These are phyloP conservation scores for Odontarrhena argentea DNA, from an alignment of 345 rosid genomes.

Conservation along the genomic window DNA sequence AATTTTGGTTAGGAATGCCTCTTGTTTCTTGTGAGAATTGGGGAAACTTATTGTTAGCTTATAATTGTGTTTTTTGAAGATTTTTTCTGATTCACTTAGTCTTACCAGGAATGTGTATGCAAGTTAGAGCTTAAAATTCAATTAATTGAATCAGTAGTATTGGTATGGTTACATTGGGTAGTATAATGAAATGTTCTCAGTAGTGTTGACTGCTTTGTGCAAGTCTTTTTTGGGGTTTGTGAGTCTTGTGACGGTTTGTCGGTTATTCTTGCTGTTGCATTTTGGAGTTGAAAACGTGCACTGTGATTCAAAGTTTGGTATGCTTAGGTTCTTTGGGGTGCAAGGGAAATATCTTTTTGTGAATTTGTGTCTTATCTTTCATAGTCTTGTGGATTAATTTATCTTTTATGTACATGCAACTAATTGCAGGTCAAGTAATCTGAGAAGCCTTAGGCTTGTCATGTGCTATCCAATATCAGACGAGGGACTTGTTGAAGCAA, in stretches of 20 bases:
- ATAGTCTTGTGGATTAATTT: not conserved
- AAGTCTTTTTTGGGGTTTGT: no score
- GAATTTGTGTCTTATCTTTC: not conserved
- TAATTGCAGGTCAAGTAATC: conserved; percentile 47
- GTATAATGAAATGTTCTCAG: no score
- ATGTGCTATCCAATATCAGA: conserved; percentile 38
- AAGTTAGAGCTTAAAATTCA: no score
- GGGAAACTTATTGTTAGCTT: not conserved
- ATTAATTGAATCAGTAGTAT: no score
- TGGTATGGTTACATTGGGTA: no score
- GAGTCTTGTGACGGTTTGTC: not conserved
- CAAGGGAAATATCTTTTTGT: no score
- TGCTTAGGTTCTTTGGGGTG: not conserved
- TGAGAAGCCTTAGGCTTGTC: conserved; percentile 51
- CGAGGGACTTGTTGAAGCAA: conserved; percentile 46
- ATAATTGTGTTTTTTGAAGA: not conserved
- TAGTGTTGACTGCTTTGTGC: no score
- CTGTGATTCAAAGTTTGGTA: not conserved
- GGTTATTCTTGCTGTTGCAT: not conserved
- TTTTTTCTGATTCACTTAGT: not conserved
- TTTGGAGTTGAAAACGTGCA: not conserved
- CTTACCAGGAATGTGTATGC: no score
- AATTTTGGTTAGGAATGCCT: not conserved
- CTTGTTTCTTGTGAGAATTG: not conserved
- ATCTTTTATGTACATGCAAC: not conserved